phyloP scores from a whole-genome alignment of 73 alveolate species.

The Effrenium voratum region DNA sequence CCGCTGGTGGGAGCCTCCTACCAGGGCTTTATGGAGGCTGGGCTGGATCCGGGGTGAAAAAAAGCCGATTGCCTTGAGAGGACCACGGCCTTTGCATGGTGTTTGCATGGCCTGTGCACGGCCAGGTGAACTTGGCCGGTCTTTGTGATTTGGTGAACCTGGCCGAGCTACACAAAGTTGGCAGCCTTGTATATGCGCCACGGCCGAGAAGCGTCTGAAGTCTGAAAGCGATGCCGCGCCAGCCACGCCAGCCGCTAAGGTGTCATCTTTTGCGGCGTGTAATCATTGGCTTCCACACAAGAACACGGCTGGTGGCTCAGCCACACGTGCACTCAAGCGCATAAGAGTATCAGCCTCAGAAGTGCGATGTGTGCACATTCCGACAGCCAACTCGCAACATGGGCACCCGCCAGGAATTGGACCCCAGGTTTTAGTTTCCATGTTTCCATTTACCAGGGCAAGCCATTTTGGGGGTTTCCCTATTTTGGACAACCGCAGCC shows the following conservation, averaged over 20 bases:
- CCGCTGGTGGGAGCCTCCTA: slow-evolving; percentile 76
- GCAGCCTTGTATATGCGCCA: slow-evolving; percentile 49
- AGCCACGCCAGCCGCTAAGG: not conserved
- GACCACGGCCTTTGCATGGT: no score
- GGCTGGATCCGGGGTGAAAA: no score
- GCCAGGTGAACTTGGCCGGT: slow-evolving; percentile 67
- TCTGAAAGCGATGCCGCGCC: not conserved
- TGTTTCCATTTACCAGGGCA: no score
- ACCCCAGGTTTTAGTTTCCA: no score
- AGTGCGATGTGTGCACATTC: no score
- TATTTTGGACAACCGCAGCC: no score
- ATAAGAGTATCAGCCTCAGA: no score
- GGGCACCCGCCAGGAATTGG: no score
- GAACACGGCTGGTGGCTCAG: not conserved
- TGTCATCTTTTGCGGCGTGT: slow-evolving; percentile 65
- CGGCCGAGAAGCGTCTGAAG: not conserved
- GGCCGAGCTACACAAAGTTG: slow-evolving; percentile 51
- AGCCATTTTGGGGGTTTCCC: no score
- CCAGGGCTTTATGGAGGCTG: slow-evolving; percentile 89
- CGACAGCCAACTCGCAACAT: no score
- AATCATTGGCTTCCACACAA: slow-evolving; percentile 75
- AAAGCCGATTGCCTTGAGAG: no score
- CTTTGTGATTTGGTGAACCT: slow-evolving; percentile 76
- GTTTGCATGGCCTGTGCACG: no score
- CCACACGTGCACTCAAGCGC: not conserved